Evolutionary conservation across 2,329 filamentous ascomycete genomes (phyloP), one percentile per base, ranked within the genome.

Genomic region (Aspergillus novoparasiticus): DNA sequence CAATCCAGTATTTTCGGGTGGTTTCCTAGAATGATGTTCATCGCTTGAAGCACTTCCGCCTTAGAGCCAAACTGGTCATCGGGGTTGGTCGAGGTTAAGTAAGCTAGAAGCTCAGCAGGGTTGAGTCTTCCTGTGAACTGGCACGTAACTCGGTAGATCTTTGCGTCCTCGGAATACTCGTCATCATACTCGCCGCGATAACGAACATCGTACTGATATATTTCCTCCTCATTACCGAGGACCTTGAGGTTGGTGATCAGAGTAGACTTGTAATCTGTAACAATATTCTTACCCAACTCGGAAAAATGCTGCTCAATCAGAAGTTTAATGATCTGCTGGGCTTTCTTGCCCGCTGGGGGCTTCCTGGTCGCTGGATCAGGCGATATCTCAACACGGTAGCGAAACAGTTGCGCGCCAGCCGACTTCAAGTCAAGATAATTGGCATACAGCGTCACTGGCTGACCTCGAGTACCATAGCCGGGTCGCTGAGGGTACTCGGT

Each of bases 1-100:
- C 74, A 71, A 0, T 59, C 60, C 8, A 78, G 74, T 1, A 72
- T 78, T 63, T 81, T 85, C 4, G 83, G 80, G 19, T 77, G 71
- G 61, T 85, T 80, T 0, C 82, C 80, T 57, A 88, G 74, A 28
- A 89, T 76, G 46, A 88, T 84, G 68, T 89, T 89, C 60, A 89
- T 72, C 0, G 85, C 81, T 61, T 88, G 85, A 6, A 88, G 78
- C 0, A 85, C 74, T 59, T 87, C 84, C 1, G 78, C 75, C 69
- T 84, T 84, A 21, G 79, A 72, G 0, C 73, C 70, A 53, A 84
- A 84, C 16, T 73, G 66, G 1, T 72, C 73, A 19, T 72, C 69
- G 6, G 77, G 67, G 43, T 70, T 73, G 3, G 71, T 73, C 21
- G 74, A 82, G 3, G 66, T 75, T 50, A 82, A 71, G 65, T 79